These are phyloP conservation scores for Calocybe indica DNA, from an alignment of 768 basidiomycete genomes.

Conservation along the genomic window DNA sequence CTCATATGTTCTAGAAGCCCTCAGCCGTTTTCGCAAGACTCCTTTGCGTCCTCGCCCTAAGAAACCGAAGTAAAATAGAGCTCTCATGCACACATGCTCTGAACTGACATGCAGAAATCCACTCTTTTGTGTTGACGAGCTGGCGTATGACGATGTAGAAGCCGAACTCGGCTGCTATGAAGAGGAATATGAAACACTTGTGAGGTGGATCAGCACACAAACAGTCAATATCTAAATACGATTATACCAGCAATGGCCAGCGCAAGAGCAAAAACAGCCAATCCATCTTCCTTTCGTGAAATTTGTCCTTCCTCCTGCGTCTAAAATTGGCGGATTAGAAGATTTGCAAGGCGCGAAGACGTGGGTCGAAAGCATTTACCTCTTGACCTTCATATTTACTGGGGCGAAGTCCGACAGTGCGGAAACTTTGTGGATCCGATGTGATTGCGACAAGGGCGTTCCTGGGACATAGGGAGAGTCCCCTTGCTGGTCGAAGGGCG, in stretches of 20 bases:
- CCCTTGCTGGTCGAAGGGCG: constrained; percentile 27
- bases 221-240: background rate
- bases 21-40: constrained; percentile 63
- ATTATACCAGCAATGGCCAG: constrained; percentile 79
- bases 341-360: background rate
- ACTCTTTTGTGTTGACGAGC: constrained; percentile 92
- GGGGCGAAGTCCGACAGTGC: constrained; percentile 89
- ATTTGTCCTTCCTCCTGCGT: constrained; percentile 28
- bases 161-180: constrained; percentile 82
- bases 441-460: constrained; percentile 25
- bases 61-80: constrained; percentile 1
- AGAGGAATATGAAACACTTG: constrained; percentile 79
- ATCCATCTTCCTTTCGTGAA: constrained; percentile 58
- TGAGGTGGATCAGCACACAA: constrained; percentile 37
- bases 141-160: constrained; percentile 86
- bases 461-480: constrained; percentile 33
- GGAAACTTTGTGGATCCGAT: constrained; percentile 71
- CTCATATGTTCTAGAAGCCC: constrained; percentile 70
- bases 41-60: constrained; percentile 86
- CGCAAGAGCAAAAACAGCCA: constrained; percentile 73
- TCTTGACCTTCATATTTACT: constrained; percentile 76
- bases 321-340: constrained; percentile 6
- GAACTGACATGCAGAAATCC: constrained; percentile 74
- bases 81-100: constrained; percentile 11
- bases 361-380: constrained; percentile 32